Percentiles rank a stretch among this genome's conserved stretches.
Evolutionary conservation across 441 rosid genomes (phyloP).

Genomic region (Eutrema salsugineum): DNA sequence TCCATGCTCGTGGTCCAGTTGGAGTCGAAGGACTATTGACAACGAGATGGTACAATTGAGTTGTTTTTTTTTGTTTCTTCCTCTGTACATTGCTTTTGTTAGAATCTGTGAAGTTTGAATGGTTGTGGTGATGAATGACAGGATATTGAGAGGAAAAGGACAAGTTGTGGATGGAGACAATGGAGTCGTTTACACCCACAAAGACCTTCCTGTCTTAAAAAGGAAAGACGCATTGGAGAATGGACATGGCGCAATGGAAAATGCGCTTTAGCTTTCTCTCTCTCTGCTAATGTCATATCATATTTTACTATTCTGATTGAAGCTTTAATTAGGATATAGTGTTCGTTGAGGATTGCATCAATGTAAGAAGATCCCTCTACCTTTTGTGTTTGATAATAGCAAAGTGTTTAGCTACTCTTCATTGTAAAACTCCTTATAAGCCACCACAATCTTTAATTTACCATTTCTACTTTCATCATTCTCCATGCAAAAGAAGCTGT

Average conservation of each 20-base stretch:
- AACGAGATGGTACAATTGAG: conserved; percentile 69
- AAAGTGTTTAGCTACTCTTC: conserved; percentile 6
- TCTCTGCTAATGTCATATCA: neutral
- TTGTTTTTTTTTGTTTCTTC: neutral
- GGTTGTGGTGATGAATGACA: conserved; percentile 39
- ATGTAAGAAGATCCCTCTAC: neutral
- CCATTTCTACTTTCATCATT: neutral
- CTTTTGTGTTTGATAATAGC: conserved; percentile 6
- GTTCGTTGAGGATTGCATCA: conserved; percentile 17
- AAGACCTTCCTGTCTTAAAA: conserved; percentile 42
- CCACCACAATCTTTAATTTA: neutral
- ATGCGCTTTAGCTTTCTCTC: neutral
- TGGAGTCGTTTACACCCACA: conserved; percentile 67
- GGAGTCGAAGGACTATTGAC: conserved; percentile 97
- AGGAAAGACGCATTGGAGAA: conserved; percentile 24
- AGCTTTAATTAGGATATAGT: conserved; percentile 14
- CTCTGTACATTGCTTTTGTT: neutral
- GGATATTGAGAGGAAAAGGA: conserved; percentile 90
- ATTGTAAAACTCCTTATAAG: neutral
- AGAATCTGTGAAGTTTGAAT: conserved; percentile 1
- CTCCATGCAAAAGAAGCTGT: neutral
- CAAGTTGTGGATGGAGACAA: conserved; percentile 95
- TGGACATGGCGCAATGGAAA: conserved; percentile 9
- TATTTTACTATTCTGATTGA: neutral
- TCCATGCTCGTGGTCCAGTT: conserved; percentile 99